Evolutionary conservation across 2,329 filamentous ascomycete species (phyloP).

Genomic region (Calonectria ilicicola): DNA sequence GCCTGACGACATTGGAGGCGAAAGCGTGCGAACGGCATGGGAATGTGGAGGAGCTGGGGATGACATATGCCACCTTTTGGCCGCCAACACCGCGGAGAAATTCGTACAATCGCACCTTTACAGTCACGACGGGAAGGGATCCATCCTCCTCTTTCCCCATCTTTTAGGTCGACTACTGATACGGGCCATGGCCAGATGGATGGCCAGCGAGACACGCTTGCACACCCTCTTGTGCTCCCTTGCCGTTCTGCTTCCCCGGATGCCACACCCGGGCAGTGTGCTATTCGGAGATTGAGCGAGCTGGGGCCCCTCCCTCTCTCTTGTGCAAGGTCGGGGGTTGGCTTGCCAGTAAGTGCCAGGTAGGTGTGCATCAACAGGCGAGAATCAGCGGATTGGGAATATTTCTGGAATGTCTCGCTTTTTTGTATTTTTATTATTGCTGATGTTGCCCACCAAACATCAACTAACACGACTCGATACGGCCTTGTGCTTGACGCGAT

Average conservation of each 20-base stretch:
- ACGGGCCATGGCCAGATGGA: neutral
- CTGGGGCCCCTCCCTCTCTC: conserved; percentile 1
- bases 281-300: conserved; percentile 26
- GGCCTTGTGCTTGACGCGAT: conserved; percentile 17
- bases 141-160: conserved; percentile 16
- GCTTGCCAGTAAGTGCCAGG: neutral
- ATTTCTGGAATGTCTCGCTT: neutral
- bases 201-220: neutral
- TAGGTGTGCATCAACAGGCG: neutral
- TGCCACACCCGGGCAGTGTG: conserved; percentile 19
- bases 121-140: conserved; percentile 2
- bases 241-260: conserved; percentile 8
- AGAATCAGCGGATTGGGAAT: conserved; percentile 7
- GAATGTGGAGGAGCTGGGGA: conserved; percentile 25
- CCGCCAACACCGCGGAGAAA: conserved; percentile 32
- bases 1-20: conserved; percentile 12
- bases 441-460: neutral
- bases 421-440: neutral
- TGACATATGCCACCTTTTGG: conserved; percentile 18
- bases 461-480: conserved; percentile 18
- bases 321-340: neutral
- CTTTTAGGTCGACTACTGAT: conserved; percentile 15
- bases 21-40: conserved; percentile 24
- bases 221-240: neutral
- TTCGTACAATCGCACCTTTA: neutral